These are phyloP conservation scores for Candida maltosa DNA, from an alignment of 805 yeast species.

Conservation along the genomic window DNA sequence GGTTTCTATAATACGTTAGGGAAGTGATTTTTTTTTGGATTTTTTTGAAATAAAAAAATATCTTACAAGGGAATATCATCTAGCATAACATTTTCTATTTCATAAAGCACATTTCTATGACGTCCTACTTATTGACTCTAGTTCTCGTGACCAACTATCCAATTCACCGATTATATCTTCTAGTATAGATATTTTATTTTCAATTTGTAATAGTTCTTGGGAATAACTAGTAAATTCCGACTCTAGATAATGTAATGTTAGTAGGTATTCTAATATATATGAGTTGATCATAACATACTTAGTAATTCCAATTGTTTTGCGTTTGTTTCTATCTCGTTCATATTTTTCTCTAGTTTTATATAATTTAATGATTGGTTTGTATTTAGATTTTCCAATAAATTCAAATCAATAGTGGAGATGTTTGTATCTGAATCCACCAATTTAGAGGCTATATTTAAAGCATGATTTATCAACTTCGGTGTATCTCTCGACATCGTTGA, in stretches of 20 bases:
- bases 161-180: constrained; percentile 52
- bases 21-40: no score
- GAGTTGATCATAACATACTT: constrained; percentile 15
- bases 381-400: constrained; percentile 50
- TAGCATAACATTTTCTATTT: no score
- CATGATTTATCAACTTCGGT: constrained; percentile 22
- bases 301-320: constrained; percentile 23
- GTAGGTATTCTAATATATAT: constrained; percentile 4
- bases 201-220: constrained; percentile 25
- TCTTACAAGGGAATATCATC: no score
- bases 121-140: constrained; percentile 41
- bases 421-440: constrained; percentile 40
- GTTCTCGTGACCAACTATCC: constrained; percentile 58
- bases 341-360: constrained; percentile 37
- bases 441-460: constrained; percentile 26
- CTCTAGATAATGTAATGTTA: constrained; percentile 15
- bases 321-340: constrained; percentile 43
- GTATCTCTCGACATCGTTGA: constrained; percentile 26
- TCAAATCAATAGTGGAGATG: constrained; percentile 42
- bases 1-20: no score
- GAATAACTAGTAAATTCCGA: constrained; percentile 22
- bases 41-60: no score
- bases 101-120: no score
- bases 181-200: constrained; percentile 34
- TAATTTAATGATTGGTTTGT: constrained; percentile 57